These are phyloP conservation scores for Gossypium rotundifolium DNA, from an alignment of 345 rosid species.

Conservation along the genomic window DNA sequence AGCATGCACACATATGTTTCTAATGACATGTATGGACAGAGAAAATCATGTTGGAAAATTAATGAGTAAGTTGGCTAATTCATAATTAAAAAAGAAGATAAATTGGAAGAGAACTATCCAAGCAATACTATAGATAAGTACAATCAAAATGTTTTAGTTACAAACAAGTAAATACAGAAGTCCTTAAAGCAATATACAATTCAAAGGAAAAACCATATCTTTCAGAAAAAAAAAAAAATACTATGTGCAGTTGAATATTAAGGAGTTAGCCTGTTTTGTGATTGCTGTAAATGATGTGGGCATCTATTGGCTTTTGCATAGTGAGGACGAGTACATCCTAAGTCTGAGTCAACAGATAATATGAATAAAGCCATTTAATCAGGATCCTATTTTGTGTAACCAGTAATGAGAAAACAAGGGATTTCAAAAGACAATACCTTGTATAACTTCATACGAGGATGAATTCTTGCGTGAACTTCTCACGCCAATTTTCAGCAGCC, in stretches of 20 bases:
- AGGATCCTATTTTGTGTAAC: background rate
- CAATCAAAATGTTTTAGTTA: background rate
- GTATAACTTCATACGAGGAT: slow-evolving; percentile 72
- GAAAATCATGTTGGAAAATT: slow-evolving; percentile 5
- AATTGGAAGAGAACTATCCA: background rate
- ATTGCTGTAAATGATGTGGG: background rate
- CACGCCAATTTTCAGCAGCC: slow-evolving; percentile 81
- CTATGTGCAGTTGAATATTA: background rate
- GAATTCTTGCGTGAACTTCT: slow-evolving; percentile 84
- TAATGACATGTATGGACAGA: slow-evolving; percentile 21
- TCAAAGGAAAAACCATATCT: background rate
- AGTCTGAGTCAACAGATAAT: background rate
- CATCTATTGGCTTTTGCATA: slow-evolving; percentile 2
- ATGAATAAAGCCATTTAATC: background rate
- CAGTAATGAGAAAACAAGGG: background rate
- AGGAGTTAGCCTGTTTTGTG: background rate
- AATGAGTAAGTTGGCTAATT: slow-evolving; percentile 6
- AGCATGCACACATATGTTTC: slow-evolving; percentile 73
- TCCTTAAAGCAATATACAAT: background rate
- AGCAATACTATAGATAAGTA: background rate
- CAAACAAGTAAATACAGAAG: background rate
- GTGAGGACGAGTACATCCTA: background rate
- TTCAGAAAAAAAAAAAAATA: background rate
- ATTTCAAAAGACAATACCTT: slow-evolving; percentile 42
- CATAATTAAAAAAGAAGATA: background rate